Base-by-base conservation (phyloP, 371 early-diverging fungal species). In the Apophysomyces sp. region DNA sequence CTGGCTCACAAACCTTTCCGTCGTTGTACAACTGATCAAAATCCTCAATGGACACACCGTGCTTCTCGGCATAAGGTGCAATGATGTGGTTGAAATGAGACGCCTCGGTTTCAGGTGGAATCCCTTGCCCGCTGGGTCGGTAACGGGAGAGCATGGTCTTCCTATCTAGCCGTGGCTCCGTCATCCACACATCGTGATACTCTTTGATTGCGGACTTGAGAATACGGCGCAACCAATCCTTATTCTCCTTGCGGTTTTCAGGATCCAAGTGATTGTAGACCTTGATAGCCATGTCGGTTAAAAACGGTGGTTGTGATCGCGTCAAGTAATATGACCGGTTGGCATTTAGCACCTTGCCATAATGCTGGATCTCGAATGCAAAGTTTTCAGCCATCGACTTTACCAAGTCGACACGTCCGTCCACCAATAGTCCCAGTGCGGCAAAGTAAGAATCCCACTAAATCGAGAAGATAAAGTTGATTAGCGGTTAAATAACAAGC, bases 341-440 rank as follows among this genome's bases (percentile, higher is more conserved):
- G 66, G 98, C 98, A 72, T 98, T 98, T 44, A 98, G 82, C 59
- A 98, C 96, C 74, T 98, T 98, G 60, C 97, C 97, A 66, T 98
- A 98, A 73, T 97, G 94, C 58, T 90, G 89, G 70, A 98, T 97
- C 74, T 96, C 89, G 75, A 96, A 97, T 13, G 84, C 85, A 78
- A 98, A 97, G 72, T 98, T 96, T 67, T 97, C 97, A 1, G 96
- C 92, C 98, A 98, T 98, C 66, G 91, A 89, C 58, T 89, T 84
- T 3, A 91, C 94, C 61, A 98, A 68, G 57, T 94, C 93, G 24
- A 89, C 58, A 9, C 92, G 87, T 4, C 90, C 91, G 67, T 96
- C 97, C 11, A 87, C 87, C 40, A 95, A 67, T 30, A 98, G 74
- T 4, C 98, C 99, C 13, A 97, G 74, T 0, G 93, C 84, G 62